Evolutionary conservation across 1,284 basidiomycete genomes (phyloP).

Genomic region (Ustilago loliicola): DNA sequence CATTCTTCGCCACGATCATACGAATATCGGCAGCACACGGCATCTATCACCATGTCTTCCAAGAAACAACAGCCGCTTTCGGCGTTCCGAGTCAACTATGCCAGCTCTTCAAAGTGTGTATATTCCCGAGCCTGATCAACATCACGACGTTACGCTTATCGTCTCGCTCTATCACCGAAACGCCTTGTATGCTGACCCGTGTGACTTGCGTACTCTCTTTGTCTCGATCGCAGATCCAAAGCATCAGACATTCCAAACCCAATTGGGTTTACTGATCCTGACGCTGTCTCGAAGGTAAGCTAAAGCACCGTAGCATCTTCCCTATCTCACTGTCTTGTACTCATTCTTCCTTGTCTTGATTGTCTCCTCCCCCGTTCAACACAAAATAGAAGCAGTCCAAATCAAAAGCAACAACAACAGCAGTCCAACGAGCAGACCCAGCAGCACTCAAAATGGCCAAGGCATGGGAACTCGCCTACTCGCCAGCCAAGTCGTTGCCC

Average conservation of each 20-base stretch:
- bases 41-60: neutral
- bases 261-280: conserved; percentile 40
- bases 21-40: too few species aligned
- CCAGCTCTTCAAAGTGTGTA: conserved; percentile 45
- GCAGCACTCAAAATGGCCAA: conserved; percentile 62
- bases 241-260: conserved; percentile 36
- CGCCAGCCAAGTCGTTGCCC: conserved; percentile 65
- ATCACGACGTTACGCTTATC: neutral
- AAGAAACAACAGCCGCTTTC: conserved; percentile 35
- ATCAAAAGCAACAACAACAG: conserved; percentile 26
- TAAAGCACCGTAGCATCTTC: too few species aligned
- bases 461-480: conserved; percentile 67
- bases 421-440: conserved; percentile 45
- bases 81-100: conserved; percentile 47
- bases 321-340: neutral
- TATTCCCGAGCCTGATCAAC: neutral
- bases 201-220: neutral
- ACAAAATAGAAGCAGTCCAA: conserved; percentile 35
- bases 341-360: neutral
- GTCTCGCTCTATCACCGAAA: neutral
- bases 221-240: conserved; percentile 23
- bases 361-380: neutral
- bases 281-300: conserved; percentile 43
- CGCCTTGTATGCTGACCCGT: neutral
- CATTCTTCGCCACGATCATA: too few species aligned